Conservation (phyloP, 31 red algal species). For the Pterothamnion heteromorphum region DNA sequence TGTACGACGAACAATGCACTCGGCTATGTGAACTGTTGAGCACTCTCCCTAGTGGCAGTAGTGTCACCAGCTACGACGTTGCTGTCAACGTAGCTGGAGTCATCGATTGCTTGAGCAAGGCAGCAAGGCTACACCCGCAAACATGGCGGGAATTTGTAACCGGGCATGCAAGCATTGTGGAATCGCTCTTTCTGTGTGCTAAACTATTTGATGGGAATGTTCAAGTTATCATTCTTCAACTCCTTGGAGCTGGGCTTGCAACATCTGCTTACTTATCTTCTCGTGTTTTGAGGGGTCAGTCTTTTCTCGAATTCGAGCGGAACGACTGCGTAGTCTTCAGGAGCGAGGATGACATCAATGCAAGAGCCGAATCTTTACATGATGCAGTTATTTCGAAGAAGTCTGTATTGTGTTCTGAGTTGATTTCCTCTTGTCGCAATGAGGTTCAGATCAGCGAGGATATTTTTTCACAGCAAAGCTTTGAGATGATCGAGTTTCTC, state of each 20-base stretch:
- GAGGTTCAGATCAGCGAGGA: not conserved
- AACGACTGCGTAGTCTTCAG: not conserved
- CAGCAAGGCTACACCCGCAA: slow-evolving; percentile 51
- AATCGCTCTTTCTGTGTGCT: not conserved
- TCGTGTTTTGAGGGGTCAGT: slow-evolving; percentile 47
- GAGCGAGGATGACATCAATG: not conserved
- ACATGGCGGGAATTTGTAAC: slow-evolving; percentile 61
- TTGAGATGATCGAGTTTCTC: slow-evolving; percentile 52
- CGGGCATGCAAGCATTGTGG: slow-evolving; percentile 23
- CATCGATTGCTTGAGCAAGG: slow-evolving; percentile 48
- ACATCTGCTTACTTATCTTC: slow-evolving; percentile 42
- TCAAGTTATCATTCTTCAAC: slow-evolving; percentile 47
- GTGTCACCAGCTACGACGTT: slow-evolving; percentile 40
- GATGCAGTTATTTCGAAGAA: not conserved
- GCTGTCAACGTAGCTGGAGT: slow-evolving; percentile 51
- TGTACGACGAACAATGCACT: slow-evolving; percentile 58
- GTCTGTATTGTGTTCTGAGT: not conserved
- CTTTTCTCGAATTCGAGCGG: slow-evolving; percentile 28
- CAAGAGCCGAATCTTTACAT: not conserved
- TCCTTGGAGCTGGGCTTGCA: slow-evolving; percentile 49
- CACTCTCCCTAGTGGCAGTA: not conserved
- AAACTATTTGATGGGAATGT: slow-evolving; percentile 40
- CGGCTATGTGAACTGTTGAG: slow-evolving; percentile 15
- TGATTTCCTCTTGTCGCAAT: not conserved
- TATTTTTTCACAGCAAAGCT: slow-evolving; percentile 36